Evolutionary conservation across 192 early-diverging fungal genomes (phyloP).

Genomic region (Lobosporangium transversale): DNA sequence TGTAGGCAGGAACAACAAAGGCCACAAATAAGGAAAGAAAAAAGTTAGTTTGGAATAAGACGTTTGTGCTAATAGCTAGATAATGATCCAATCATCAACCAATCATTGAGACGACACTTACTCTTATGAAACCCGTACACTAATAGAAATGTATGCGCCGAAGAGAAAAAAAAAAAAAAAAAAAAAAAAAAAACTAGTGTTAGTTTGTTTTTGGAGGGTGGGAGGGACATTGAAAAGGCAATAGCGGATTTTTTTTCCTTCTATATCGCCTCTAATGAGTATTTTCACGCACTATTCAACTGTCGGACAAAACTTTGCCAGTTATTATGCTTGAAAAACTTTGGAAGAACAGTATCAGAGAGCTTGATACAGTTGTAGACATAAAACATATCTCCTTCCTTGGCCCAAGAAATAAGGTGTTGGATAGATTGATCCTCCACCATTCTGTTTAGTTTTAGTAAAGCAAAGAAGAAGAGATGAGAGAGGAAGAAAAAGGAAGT

Average conservation of each 20-base stretch:
- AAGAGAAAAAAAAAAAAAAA: too few species aligned
- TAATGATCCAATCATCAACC: too few species aligned
- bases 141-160: too few species aligned
- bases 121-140: slow-evolving; percentile 87
- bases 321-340: slow-evolving; percentile 93
- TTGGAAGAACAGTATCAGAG: slow-evolving; percentile 78
- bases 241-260: too few species aligned
- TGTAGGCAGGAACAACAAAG: neutral
- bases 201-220: too few species aligned
- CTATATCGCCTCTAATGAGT: too few species aligned
- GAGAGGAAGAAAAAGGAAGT: neutral
- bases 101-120: too few species aligned
- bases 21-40: too few species aligned
- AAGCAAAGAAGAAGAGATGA: neutral
- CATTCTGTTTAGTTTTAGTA: slow-evolving; percentile 68
- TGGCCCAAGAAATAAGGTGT: slow-evolving; percentile 79
- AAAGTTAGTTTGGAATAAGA: too few species aligned
- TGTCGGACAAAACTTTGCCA: slow-evolving; percentile 92
- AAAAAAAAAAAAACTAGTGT: too few species aligned
- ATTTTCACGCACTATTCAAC: slow-evolving; percentile 73
- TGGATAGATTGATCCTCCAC: slow-evolving; percentile 73
- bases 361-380: slow-evolving; percentile 91
- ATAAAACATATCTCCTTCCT: slow-evolving; percentile 85
- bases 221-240: too few species aligned
- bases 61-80: too few species aligned